Conservation (phyloP, 345 rosid genomes). For the Eucalyptus caleyi region DNA sequence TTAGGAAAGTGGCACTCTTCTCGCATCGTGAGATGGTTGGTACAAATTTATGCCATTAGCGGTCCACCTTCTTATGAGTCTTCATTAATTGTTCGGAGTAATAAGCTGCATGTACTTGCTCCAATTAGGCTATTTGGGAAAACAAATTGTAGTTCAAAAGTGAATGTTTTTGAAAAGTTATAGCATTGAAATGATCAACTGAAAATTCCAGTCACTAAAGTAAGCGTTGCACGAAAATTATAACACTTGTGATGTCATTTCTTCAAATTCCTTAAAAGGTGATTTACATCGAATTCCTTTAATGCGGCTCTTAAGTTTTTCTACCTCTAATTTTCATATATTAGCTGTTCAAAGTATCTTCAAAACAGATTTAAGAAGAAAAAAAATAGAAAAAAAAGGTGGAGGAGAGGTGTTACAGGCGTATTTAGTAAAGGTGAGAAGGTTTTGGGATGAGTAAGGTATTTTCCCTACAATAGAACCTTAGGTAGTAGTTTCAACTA, state of each 20-base stretch:
- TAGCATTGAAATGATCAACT: background rate
- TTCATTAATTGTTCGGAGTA: background rate
- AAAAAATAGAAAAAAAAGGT: background rate
- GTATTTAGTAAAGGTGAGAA: background rate
- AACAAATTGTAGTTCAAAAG: background rate
- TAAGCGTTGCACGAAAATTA: fast-evolving
- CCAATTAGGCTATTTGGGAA: background rate
- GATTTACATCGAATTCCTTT: background rate
- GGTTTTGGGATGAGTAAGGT: background rate
- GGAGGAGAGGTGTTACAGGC: background rate
- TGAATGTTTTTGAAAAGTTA: too few relatives aligned
- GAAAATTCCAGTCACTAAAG: background rate
- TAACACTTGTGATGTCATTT: too few relatives aligned
- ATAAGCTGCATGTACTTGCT: background rate
- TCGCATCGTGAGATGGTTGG: background rate
- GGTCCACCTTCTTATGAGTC: background rate
- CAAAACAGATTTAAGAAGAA: background rate
- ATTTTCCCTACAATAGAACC: background rate
- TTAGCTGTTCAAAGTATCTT: background rate
- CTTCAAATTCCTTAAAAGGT: background rate
- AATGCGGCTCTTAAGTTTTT: background rate
- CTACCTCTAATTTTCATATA: background rate
- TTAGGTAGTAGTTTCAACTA: too few relatives aligned
- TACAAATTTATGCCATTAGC: background rate
- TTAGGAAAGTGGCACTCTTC: background rate